phyloP scores from a whole-genome alignment of 768 basidiomycete species.

The Kwoniella shandongensis region DNA sequence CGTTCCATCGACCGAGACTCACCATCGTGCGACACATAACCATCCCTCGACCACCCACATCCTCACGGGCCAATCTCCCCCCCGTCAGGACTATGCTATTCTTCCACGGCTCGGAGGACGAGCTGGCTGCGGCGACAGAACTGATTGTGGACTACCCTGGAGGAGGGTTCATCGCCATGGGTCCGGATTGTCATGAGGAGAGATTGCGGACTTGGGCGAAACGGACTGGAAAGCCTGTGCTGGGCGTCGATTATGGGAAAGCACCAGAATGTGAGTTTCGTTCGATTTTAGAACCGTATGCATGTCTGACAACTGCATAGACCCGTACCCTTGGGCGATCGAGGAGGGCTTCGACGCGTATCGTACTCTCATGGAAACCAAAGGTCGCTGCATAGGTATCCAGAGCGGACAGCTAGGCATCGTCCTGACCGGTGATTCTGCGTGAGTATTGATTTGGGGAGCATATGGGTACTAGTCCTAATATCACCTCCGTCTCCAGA shows the following conservation, averaged over 20 bases:
- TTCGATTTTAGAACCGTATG: no score
- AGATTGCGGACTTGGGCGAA: constrained; percentile 82
- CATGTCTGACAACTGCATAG: constrained; percentile 55
- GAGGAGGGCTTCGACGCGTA: constrained; percentile 94
- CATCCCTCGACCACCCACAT: constrained; percentile 76
- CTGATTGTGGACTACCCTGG: constrained; percentile 91
- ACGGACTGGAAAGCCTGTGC: constrained; percentile 71
- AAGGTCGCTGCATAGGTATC: constrained; percentile 80
- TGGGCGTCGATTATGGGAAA: constrained; percentile 92
- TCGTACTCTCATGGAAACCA: constrained; percentile 73
- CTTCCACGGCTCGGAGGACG: constrained; percentile 68
- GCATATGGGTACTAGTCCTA: no score
- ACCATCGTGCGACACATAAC: constrained; percentile 70
- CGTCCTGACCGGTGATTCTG: constrained; percentile 90
- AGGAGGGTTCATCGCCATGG: constrained; percentile 95
- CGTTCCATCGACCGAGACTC: constrained; percentile 62
- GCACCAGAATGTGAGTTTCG: constrained; percentile 79
- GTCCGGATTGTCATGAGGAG: constrained; percentile 94
- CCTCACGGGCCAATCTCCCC: constrained; percentile 64
- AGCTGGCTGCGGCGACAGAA: constrained; percentile 69
- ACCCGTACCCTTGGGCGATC: constrained; percentile 94
- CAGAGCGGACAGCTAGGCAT: constrained; percentile 75
- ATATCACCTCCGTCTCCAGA: constrained; percentile 57
- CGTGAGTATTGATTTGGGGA: constrained; percentile 64
- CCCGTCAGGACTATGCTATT: constrained; percentile 82